Percentiles rank a stretch among this genome's conserved stretches.
Evolutionary conservation across 805 yeast species (phyloP).

Genomic region (Ogataea angusta): DNA sequence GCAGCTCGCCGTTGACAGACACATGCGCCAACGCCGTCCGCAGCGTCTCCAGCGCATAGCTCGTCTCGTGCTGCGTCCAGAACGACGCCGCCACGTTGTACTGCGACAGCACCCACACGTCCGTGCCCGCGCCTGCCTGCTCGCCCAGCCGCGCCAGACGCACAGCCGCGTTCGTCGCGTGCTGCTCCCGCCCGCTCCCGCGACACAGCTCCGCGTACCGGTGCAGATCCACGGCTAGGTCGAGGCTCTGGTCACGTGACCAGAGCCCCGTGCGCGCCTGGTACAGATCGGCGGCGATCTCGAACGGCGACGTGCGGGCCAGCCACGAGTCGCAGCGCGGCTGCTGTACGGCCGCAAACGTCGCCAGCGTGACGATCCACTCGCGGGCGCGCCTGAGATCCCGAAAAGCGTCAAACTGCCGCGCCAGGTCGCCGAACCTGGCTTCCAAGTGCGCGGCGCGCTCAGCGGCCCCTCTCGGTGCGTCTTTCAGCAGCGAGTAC

Average conservation of each 20-base stretch:
- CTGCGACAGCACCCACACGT: conserved; percentile 23
- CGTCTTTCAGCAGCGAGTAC: conserved; percentile 48
- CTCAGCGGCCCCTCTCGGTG: background rate
- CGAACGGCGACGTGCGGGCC: background rate
- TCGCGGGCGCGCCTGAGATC: background rate
- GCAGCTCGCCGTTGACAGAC: conserved; percentile 4
- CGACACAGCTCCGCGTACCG: conserved; percentile 43
- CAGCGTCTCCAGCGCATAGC: conserved; percentile 55
- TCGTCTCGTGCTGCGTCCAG: conserved; percentile 57
- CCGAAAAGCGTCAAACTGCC: background rate
- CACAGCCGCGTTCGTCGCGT: conserved; percentile 48
- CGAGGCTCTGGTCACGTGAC: background rate
- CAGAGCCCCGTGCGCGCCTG: background rate
- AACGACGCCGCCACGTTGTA: conserved; percentile 56
- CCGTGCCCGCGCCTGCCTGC: conserved; percentile 9
- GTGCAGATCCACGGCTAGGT: conserved; percentile 36
- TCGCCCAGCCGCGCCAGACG: conserved; percentile 38
- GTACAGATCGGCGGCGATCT: background rate
- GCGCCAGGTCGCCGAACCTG: background rate
- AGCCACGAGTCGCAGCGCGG: conserved; percentile 20
- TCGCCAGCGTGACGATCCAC: conserved; percentile 5
- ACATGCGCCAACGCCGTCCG: conserved; percentile 28
- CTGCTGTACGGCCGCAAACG: conserved; percentile 9
- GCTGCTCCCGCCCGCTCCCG: conserved; percentile 40
- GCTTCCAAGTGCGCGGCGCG: background rate